Conservation (phyloP, 2,329 filamentous ascomycete species). For the Colletotrichum higginsianum region DNA sequence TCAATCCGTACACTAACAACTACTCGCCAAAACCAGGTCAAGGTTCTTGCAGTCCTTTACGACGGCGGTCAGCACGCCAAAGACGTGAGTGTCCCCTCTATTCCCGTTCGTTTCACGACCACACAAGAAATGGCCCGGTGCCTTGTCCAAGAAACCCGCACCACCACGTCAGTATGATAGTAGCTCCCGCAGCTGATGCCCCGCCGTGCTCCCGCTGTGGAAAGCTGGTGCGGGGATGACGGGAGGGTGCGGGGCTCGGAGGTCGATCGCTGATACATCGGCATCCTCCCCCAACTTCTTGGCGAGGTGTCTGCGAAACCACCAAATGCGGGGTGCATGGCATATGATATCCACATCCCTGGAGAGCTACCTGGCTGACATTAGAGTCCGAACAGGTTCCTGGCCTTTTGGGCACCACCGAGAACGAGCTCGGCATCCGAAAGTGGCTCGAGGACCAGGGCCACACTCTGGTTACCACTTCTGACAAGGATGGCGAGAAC, state of each 20-base stretch:
- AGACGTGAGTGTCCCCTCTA: conserved; percentile 71
- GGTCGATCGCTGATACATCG: conserved; percentile 43
- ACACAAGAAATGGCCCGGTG: too few relatives aligned
- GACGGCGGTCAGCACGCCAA: conserved; percentile 91
- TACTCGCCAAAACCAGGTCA: conserved; percentile 75
- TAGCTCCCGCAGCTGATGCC: conserved; percentile 34
- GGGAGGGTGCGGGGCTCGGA: conserved; percentile 41
- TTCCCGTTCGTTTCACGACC: neutral
- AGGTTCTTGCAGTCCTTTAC: conserved; percentile 95
- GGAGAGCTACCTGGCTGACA: conserved; percentile 25
- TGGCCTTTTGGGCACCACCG: conserved; percentile 90
- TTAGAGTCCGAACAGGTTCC: conserved; percentile 69
- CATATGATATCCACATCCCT: conserved; percentile 1
- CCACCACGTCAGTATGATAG: conserved; percentile 39
- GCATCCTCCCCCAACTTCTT: conserved; percentile 37
- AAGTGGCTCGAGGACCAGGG: conserved; percentile 98
- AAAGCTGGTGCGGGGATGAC: conserved; percentile 40
- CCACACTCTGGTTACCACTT: conserved; percentile 96
- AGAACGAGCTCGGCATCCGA: conserved; percentile 97
- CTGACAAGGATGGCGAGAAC: conserved; percentile 95
- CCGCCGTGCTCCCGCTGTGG: conserved; percentile 24
- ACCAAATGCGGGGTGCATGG: conserved; percentile 41
- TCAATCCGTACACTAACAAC: conserved; percentile 73
- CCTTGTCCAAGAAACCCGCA: neutral
- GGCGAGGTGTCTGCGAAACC: conserved; percentile 28